Evolutionary conservation across 1,284 basidiomycete genomes (phyloP), one percentile per base, ranked within the genome.

Genomic region (Hypsizygus ulmarius): DNA sequence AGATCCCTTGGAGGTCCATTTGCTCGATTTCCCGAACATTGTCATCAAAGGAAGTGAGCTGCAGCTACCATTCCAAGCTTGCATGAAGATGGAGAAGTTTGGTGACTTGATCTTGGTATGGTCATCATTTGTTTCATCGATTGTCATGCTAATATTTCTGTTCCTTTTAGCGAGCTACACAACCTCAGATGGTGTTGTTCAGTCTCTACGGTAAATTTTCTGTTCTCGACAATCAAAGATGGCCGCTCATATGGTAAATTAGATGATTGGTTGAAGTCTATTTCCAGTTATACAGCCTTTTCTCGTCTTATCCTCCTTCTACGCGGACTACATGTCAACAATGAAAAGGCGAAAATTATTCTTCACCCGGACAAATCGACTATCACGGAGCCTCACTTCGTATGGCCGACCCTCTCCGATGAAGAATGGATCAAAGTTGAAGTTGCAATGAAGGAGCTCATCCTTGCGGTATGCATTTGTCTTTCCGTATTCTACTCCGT

Each of bases 351-450:
- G 27, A 99, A 99, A 75, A 87, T 95, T 54, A 90, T 95, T 54
- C 73, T 96, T 30, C 90, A 93, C 56, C 93, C 93, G 0, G 91
- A 95, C 72, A 93, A 93, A 72, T 89, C 86, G 54, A 97, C 95
- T 5, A 86, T 97, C 59, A 99, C 97, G 3, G 93, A 98, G 69
- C 91, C 95, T 42, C 96, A 99, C 71, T 94, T 98, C 68, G 93
- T 99, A 32, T 99, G 96, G 96, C 97, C 97, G 5, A 90, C 93
- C 1, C 75, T 99, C 43, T 77, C 76, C 18, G 96, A 99, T 62
- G 94, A 98, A 57, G 95, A 97, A 59, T 99, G 97, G 97, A 97
- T 99, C 73, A 96, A 97, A 72, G 97, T 98, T 37, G 97, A 99
- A 73, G 91, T 98, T 38, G 95, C 96, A 1, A 86, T 99, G 74